Percentiles rank a stretch among this genome's conserved stretches.
These are phyloP conservation scores for Penicillium sp. DNA, from an alignment of 2,329 filamentous ascomycete species.

Conservation along the genomic window DNA sequence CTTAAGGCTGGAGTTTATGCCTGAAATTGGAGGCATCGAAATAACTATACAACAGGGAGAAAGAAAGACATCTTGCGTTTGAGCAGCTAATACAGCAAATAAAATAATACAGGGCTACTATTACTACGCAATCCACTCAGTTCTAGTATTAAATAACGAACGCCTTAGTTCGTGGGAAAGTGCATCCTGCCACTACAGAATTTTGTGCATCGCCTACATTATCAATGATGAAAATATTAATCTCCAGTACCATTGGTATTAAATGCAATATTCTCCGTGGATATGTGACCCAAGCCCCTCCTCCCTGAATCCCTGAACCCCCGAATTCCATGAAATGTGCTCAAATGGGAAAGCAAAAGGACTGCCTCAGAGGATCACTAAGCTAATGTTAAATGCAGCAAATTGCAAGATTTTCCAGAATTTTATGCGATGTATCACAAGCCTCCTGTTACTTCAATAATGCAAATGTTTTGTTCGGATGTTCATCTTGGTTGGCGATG, in stretches of 20 bases:
- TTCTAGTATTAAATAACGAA: too few relatives aligned
- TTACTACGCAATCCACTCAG: too few relatives aligned
- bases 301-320: too few relatives aligned
- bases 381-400: neutral
- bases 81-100: too few relatives aligned
- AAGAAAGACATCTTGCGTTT: too few relatives aligned
- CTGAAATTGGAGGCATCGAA: neutral
- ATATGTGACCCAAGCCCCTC: neutral
- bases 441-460: neutral
- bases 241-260: neutral
- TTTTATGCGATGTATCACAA: neutral
- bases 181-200: too few relatives aligned
- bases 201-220: neutral
- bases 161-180: too few relatives aligned
- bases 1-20: neutral
- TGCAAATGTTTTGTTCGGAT: neutral
- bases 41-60: neutral
- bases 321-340: neutral
- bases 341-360: neutral
- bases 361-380: neutral
- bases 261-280: neutral
- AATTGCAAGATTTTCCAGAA: neutral
- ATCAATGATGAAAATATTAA: neutral
- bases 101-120: too few relatives aligned
- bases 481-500: constrained; percentile 10